Evolutionary conservation across 1,139 yeast genomes (phyloP).

Genomic region (Hansenula lynferdii): DNA sequence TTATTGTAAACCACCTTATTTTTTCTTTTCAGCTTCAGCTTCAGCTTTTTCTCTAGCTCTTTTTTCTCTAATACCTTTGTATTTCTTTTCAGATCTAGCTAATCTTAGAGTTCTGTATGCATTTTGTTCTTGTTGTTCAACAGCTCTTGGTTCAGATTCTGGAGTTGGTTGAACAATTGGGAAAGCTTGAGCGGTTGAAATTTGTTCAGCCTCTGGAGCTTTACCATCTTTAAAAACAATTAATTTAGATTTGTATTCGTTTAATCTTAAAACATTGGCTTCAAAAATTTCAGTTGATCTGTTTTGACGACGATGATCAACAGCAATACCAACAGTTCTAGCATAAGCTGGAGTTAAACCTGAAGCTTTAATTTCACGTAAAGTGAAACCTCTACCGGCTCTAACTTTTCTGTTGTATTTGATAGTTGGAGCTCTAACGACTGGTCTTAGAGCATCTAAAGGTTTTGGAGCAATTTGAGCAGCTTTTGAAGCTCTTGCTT

Average conservation of each 20-base stretch:
- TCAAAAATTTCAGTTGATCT: constrained; percentile 95
- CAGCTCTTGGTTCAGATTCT: constrained; percentile 86
- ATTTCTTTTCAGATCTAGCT: constrained; percentile 90
- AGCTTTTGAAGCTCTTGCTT: constrained; percentile 90
- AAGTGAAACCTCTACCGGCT: constrained; percentile 99
- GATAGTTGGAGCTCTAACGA: constrained; percentile 98
- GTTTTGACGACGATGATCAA: constrained; percentile 99
- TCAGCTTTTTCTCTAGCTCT: constrained; percentile 95
- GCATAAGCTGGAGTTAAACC: constrained; percentile 95
- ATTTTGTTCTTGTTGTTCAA: constrained; percentile 82
- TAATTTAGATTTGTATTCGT: constrained; percentile 94
- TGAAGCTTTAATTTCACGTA: constrained; percentile 98
- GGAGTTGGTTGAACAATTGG: constrained; percentile 79
- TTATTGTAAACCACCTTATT: constrained; percentile 27
- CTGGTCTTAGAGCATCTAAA: constrained; percentile 92
- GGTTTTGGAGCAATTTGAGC: constrained; percentile 98
- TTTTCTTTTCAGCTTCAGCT: constrained; percentile 99
- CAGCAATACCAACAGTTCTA: constrained; percentile 97
- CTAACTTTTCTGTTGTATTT: constrained; percentile 99
- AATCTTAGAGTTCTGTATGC: constrained; percentile 94
- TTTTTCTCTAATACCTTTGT: constrained; percentile 94
- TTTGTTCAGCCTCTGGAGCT: constrained; percentile 78
- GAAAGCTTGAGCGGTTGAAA: constrained; percentile 77
- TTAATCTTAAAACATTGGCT: constrained; percentile 91
- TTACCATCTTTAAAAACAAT: constrained; percentile 86